Evolutionary conservation across 371 early-diverging fungal species (phyloP), one percentile per base, ranked within the genome.

Genomic region (Mucor lusitanicus): DNA sequence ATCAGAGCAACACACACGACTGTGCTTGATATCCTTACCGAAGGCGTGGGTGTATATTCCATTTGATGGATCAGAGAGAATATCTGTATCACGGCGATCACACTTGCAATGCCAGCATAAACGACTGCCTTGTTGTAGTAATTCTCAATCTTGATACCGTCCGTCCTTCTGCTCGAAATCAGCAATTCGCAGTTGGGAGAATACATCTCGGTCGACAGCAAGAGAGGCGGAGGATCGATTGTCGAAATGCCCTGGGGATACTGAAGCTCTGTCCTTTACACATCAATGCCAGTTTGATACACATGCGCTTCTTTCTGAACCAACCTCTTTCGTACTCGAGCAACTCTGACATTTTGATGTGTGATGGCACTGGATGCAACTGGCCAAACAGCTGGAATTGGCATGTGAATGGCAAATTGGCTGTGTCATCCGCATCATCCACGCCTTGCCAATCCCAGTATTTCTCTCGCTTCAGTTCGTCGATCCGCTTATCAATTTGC

Each of bases 41-140:
- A 90, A 8, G 90, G 93, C 12, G 94, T 92, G 3, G 85, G 82
- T 9, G 92, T 89, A 64, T 85, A 88, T 64, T 88, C 88, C 88
- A 91, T 90, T 75, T 94, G 94, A 53, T 82, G 75, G 23, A 90
- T 84, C 46, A 90, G 64, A 17, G 89, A 71, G 59, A 85, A 82
- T 19, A 88, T 79, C 71, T 92, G 90, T 6, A 85, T 71, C 23
- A 87, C 70, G 0, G 87, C 83, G 7, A 85, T 60, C 3, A 77
- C 68, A 32, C 77, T 83, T 33, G 87, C 85, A 68, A 87, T 73
- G 6, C 82, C 78, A 6, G 90, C 88, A 68, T 87, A 90, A 32
- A 80, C 76, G 32, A 83, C 64, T 2, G 86, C 80, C 68, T 87
- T 88, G 57, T 69, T 70, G 53, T 83, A 85, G 50, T 85, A 89